Percentiles rank a stretch among this genome's conserved stretches.
Conservation (phyloP, 2,329 filamentous ascomycete species). For the Pseudophaeomoniella oleicola region DNA sequence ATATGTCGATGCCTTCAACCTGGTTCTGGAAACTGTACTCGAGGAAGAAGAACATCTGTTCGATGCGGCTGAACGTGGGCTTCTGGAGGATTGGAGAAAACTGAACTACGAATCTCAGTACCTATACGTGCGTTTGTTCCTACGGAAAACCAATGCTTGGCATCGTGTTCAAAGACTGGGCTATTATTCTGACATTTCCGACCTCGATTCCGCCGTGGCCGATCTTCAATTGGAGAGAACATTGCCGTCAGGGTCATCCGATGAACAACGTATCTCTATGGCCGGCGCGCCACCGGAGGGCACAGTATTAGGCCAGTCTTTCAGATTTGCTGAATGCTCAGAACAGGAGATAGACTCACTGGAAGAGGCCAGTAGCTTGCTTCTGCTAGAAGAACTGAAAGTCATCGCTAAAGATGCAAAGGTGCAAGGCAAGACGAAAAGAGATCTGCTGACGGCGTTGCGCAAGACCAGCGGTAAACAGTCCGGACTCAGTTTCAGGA, state of each 20-base stretch:
- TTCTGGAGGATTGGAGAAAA: conserved; percentile 63
- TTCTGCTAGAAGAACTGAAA: conserved; percentile 83
- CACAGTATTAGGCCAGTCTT: conserved; percentile 37
- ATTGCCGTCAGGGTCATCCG: conserved; percentile 33
- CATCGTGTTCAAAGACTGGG: conserved; percentile 64
- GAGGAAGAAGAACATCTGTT: conserved; percentile 83
- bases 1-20: conserved; percentile 93
- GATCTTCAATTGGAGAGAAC: conserved; percentile 44
- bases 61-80: conserved; percentile 56
- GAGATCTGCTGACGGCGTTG: conserved; percentile 61
- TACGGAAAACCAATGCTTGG: conserved; percentile 85
- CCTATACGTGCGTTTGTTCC: conserved; percentile 77
- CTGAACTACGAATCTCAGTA: conserved; percentile 80
- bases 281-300: conserved; percentile 34
- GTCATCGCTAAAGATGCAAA: conserved; percentile 71
- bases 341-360: conserved; percentile 59
- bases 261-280: conserved; percentile 25
- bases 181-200: conserved; percentile 70
- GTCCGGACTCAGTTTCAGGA: conserved; percentile 55
- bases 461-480: conserved; percentile 62
- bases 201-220: conserved; percentile 51
- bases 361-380: conserved; percentile 67
- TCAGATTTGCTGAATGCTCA: conserved; percentile 70
- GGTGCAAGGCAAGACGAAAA: conserved; percentile 75
- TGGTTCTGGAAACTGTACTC: conserved; percentile 77